Conservation (phyloP, 2,329 filamentous ascomycete genomes). For the Sclerotinia subarctica region DNA sequence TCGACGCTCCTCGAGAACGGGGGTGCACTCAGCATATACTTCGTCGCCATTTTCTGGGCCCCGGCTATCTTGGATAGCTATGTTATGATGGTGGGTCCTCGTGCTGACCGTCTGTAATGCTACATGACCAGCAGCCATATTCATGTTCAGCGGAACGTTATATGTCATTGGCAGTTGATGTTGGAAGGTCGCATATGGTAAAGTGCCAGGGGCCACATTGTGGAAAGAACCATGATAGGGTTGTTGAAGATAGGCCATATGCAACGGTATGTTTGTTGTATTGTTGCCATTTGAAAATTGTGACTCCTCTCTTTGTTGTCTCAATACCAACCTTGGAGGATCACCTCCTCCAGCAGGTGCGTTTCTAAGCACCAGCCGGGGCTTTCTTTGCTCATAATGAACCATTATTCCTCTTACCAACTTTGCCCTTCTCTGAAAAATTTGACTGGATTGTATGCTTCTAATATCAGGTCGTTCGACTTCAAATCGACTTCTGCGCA, state of each 20-base stretch:
- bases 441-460: not conserved
- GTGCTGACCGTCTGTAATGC: not conserved
- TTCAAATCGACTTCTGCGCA: not conserved
- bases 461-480: not conserved
- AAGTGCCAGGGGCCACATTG: not conserved
- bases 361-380: conserved; percentile 16
- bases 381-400: conserved; percentile 19
- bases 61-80: not conserved
- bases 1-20: not conserved
- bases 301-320: not conserved
- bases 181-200: not conserved
- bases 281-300: not conserved
- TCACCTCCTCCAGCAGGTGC: not conserved
- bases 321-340: not conserved
- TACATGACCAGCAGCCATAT: conserved; percentile 1
- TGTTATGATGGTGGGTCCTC: not conserved
- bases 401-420: conserved; percentile 6
- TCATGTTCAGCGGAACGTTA: conserved; percentile 7
- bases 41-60: not conserved
- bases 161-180: conserved; percentile 5
- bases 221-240: conserved; percentile 6
- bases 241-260: conserved; percentile 6
- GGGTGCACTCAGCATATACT: not conserved
- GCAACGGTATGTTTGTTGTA: conserved; percentile 7
- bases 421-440: not conserved